Base-by-base conservation (phyloP, 306 rosid species). In the Malus fusca region DNA sequence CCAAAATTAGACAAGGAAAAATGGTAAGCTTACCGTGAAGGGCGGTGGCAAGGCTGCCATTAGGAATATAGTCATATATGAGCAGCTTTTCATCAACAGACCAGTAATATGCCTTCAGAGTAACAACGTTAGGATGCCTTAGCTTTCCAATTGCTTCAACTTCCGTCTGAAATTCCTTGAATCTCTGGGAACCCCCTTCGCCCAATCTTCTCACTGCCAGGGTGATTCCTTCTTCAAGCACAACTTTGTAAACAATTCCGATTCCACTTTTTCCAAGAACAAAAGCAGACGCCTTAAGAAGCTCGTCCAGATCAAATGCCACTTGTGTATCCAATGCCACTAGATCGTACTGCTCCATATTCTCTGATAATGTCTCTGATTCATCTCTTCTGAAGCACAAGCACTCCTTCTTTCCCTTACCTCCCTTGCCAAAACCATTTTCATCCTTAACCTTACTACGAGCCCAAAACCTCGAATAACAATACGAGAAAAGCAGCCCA, bases 21-120 rank as follows among this genome's bases (percentile, higher is more conserved):
- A 40, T 33, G 67, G 23, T 61, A 59, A 79, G 78, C 78, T 66
- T 70, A 90, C 99, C 98, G 72, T 95, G 99, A 85, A 95, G 83
- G 73, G 98, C 98, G 35, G 88, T 56, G 23, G 96, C 89, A 77
- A 95, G 97, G 87, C 80, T 92, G 82, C 97, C 99, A 71, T 95
- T 89, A 37, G 98, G 84, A n/a, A 92, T 81, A 67, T 92, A 92
- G 73, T 95, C 97, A 82, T 89, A 95, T 74, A 95, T 88, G 83
- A 95, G 97, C 82, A 95, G 93, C 83, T 95, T 95, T 85, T 95
- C 99, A 84, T 95, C 99, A 55, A 90, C 97, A 82, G 99, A 95
- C 99, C 99, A 95, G 73, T 92, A 95, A 78, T 92, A 95, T 52
- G 99, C 99, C 84, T 88, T 85, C 6, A 95, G 88, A 40, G 94